Evolutionary conservation across 345 rosid genomes (phyloP), one percentile per base, ranked within the genome.

Genomic region (Gossypium rotundifolium): DNA sequence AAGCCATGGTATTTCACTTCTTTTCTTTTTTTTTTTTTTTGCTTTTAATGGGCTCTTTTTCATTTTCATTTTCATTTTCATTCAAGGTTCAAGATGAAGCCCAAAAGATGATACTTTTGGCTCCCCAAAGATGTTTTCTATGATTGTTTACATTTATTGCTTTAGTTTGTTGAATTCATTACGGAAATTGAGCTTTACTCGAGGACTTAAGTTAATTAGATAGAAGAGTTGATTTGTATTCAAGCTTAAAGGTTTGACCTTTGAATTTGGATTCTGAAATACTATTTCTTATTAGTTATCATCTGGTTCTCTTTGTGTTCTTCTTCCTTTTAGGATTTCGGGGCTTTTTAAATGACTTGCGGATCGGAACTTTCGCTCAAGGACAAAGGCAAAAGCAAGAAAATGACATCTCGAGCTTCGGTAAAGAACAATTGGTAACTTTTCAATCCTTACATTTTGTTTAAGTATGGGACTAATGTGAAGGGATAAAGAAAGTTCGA

Each of bases 261-360:
- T 74, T 49, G 76, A 63, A 27, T 38, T 74, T 49, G 76, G 71
- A 63, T 45, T 38, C 27, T 65, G 4, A 65, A 42, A 18, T 65
- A 5, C 25, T 18, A 42, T 42, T 40, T n/a, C 69, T 40, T 64
- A 40, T 16, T 44, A 17, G 46, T 70, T 51, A 27, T 52, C 46
- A 53, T 29, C 60, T 25, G 48, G 62, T 33, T 33, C 7, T 5
- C 7, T 5, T 33, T 33, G 40, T 33, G 40, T 33, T 33, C 40
- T 33, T 33, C 40, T 33, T 5, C 1, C 40, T 33, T 33, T 33
- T 33, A 89, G 97, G 94, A 89, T 84, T 89, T 92, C 85, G 83
- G 93, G 94, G 98, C 61, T 87, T 92, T 84, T 83, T 94, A 81
- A 91, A 91, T 88, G 87, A 92, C 80, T 89, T 94, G 94, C 94